Evolutionary conservation across 805 yeast species (phyloP).

Genomic region (Candida coleopterorum): DNA sequence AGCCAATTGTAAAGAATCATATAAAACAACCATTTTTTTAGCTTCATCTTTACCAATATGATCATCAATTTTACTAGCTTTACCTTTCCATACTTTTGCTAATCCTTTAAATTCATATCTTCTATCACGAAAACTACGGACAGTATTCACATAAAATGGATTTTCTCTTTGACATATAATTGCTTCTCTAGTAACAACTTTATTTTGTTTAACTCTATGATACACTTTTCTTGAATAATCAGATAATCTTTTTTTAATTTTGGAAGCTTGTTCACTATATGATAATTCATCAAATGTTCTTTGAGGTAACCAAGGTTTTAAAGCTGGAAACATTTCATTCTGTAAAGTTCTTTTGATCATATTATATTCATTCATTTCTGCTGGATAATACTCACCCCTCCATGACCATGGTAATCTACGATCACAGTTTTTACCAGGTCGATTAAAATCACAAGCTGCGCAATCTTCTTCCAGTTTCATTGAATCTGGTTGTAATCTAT

Average conservation of each 20-base stretch:
- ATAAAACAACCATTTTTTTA: constrained; percentile 84
- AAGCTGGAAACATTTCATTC: constrained; percentile 69
- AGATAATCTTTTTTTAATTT: constrained; percentile 69
- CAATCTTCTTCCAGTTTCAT: constrained; percentile 94
- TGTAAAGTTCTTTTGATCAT: constrained; percentile 84
- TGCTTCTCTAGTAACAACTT: constrained; percentile 84
- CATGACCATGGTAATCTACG: constrained; percentile 92
- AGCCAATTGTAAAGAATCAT: constrained; percentile 93
- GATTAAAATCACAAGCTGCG: constrained; percentile 94
- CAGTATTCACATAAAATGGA: constrained; percentile 94
- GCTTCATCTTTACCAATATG: constrained; percentile 78
- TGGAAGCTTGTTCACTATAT: constrained; percentile 69
- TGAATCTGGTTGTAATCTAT: constrained; percentile 95
- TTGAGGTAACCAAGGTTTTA: constrained; percentile 50
- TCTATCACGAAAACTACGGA: constrained; percentile 89
- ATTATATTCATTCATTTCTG: constrained; percentile 83
- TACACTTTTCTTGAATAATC: constrained; percentile 86
- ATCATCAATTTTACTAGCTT: constrained; percentile 56
- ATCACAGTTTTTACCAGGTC: constrained; percentile 93
- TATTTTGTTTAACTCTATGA: constrained; percentile 73
- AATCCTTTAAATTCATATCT: constrained; percentile 92
- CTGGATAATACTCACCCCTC: constrained; percentile 96
- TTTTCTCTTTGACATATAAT: constrained; percentile 96
- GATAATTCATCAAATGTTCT: constrained; percentile 72
- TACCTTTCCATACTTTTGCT: constrained; percentile 92